Base-by-base conservation (phyloP, 2,329 filamentous ascomycete genomes). In the Verticillium dahliae region DNA sequence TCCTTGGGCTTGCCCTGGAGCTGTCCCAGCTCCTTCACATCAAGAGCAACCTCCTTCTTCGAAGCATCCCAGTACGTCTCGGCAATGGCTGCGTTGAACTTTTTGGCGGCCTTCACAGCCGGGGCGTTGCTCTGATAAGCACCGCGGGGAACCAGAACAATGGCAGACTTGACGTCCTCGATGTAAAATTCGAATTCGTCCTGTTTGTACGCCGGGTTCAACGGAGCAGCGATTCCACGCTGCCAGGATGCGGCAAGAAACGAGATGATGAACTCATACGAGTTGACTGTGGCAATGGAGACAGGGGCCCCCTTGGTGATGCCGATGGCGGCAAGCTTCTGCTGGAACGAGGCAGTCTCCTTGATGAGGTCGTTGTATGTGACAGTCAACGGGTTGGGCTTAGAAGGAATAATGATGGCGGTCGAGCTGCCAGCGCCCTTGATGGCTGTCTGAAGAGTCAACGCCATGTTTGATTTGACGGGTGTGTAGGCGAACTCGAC, bases 101-200 rank as follows among this genome's bases (percentile, higher is more conserved):
- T 91, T 69, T 85, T 81, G 7, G 91, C 91, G 0, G 91, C 91
- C 70, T 86, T 84, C 34, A 95, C 90, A 33, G 89, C 90, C 13
- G 90, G 84, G 10, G 85, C 87, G 71, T 88, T 80, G 67, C 86
- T 81, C 11, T 80, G 79, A 69, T 86, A 90, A 14, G 88, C 85
- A 15, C 90, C 91, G 67, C 81, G 81, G 13, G 91, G 91, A 10
- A 96, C 89, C 39, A 96, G 80, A 37, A 92, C 85, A 62, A 96
- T 79, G 38, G 88, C 88, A 5, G 91, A 94, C 71, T 88, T 90
- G 68, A 96, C 81, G 72, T 96, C 91, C 66, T 92, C 89, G 70
- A 96, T 94, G 75, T 95, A 96, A 76, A 96, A 96, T 73, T 95
- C 91, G 73, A 94, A 95, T 74, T 96, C 91, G 62, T 88, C 88